Evolutionary conservation across 2,329 filamentous ascomycete species (phyloP), one percentile per base, ranked within the genome.

Genomic region (Apiospora marii): DNA sequence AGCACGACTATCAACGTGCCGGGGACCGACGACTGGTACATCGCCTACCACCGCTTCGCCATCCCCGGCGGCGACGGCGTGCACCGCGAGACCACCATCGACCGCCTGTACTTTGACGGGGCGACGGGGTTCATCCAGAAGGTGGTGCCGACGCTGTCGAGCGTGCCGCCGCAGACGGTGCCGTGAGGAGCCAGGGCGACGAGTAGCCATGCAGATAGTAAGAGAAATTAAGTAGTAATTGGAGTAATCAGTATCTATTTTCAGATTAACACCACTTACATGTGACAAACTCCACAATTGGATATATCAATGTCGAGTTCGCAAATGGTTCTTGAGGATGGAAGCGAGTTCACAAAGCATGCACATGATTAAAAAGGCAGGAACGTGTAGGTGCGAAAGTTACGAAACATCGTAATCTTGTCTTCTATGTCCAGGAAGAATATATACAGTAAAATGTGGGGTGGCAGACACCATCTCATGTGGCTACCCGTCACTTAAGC

Each of bases 1-100:
- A 82, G 84, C 75, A 85, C 84, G 0, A 81, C 87, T 3, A 74
- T 87, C 24, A 85, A 86, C 53, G 81, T 87, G 1, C 85, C 85
- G 0, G 83, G 82, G 0, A 86, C 84, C 0, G 85, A 87, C 73
- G 81, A 86, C 34, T 87, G 85, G 85, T 86, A 85, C 72, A 86
- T 87, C 44, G 85, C 81, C 0, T 87, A 87, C 68, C 85, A 87
- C 73, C 82, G 85, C 1, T 87, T 87, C 72, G 79, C 76, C 4
- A 86, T 87, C 43, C 85, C 85, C 0, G 77, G 80, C 53, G 85
- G 86, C 0, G 80, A 85, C 72, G 86, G 85, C 0, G 85, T 81
- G 3, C 78, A 82, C 68, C 76, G 85, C 0, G 85, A 87, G 79
- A 82, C 81, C 2, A 83, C 84, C 0, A 82, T 87, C 58, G 85